Base-by-base conservation (phyloP, 345 rosid genomes). In the Dipteronia dyeriana region DNA sequence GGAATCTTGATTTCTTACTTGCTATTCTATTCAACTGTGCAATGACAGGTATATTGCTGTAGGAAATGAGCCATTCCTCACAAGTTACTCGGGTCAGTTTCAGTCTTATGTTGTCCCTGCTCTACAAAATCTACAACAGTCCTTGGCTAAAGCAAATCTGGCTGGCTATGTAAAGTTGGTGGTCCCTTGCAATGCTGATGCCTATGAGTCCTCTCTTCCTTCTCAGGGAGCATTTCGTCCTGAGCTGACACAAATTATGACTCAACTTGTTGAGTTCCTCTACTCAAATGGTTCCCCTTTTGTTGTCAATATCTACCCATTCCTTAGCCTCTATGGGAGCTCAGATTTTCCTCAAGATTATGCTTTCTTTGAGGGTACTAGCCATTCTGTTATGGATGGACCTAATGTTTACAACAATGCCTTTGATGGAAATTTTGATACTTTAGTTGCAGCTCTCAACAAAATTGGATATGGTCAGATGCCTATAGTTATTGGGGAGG, bases 151-250 rank as follows among this genome's bases (percentile, higher is more conserved):
- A 69, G 90, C 90, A 22, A 96, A 91, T 88, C 99, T 94, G 67
- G 97, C 97, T 64, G 83, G 92, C 76, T 87, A 87, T 29, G 89
- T 94, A 34, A 92, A 91, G 92, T 73, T 94, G 62, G 98, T 91
- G 22, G 99, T 94, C 78, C 99, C 98, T 77, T 94, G 98, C 76
- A 96, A 96, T 76, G 99, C 98, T 4, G 98, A 96, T 84, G 98
- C 99, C 38, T 96, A 96, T 57, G 95, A 89, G 81, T 85, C 97
- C 7, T 68, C 87, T 56, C 82, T 92, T 72, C 99, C 99, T 72
- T 96, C 98, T 7, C 97, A 92, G 77, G 99, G 99, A 53, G 83
- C 90, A 66, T 94, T 96, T 80, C 89, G 98, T 66, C 89, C 97
- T 22, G 97, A 96, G 60, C 91, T 96, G 34, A 86, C 91, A 29